These are phyloP conservation scores for Cephalotrichum gorgonifer DNA, from an alignment of 2,329 filamentous ascomycete species.

Conservation along the genomic window DNA sequence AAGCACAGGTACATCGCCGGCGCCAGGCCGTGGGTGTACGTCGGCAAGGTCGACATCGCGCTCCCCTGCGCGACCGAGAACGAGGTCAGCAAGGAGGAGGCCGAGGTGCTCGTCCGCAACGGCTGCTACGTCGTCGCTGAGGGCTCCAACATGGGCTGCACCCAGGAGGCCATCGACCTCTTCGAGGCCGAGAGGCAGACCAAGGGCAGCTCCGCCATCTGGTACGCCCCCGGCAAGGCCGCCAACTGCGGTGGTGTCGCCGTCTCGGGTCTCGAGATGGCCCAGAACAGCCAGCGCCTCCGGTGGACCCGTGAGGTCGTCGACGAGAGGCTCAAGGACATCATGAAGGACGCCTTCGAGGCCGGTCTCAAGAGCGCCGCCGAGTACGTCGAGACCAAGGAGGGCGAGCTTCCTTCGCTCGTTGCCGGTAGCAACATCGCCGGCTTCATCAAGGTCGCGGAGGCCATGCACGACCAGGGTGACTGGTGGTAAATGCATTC, in stretches of 20 bases:
- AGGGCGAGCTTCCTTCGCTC: slow-evolving; percentile 79
- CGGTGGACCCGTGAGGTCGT: slow-evolving; percentile 85
- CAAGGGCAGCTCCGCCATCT: slow-evolving; percentile 62
- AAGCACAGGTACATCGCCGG: slow-evolving; percentile 81
- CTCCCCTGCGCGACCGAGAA: slow-evolving; percentile 95
- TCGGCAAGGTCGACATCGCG: slow-evolving; percentile 80
- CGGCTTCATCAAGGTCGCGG: slow-evolving; percentile 91
- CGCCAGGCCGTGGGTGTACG: slow-evolving; percentile 83
- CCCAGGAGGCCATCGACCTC: slow-evolving; percentile 84
- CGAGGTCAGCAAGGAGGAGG: slow-evolving; percentile 89
- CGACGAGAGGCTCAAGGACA: slow-evolving; percentile 78
- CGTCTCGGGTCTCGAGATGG: slow-evolving; percentile 97
- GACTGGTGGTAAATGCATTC: slow-evolving; percentile 57
- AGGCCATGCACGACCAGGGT: slow-evolving; percentile 92
- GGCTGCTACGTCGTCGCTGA: slow-evolving; percentile 85
- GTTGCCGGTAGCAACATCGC: slow-evolving; percentile 96
- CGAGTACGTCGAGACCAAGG: slow-evolving; percentile 69
- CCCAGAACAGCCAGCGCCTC: slow-evolving; percentile 77
- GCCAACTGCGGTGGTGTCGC: slow-evolving; percentile 97
- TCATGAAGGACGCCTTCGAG: slow-evolving; percentile 92
- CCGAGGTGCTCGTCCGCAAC: slow-evolving; percentile 63
- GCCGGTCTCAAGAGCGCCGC: slow-evolving; percentile 82
- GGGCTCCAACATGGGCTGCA: slow-evolving; percentile 98
- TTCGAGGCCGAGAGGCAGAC: slow-evolving; percentile 73
- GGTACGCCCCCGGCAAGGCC: slow-evolving; percentile 96